phyloP scores from a whole-genome alignment of 257 asterid species.

The Salvia miltiorrhiza region DNA sequence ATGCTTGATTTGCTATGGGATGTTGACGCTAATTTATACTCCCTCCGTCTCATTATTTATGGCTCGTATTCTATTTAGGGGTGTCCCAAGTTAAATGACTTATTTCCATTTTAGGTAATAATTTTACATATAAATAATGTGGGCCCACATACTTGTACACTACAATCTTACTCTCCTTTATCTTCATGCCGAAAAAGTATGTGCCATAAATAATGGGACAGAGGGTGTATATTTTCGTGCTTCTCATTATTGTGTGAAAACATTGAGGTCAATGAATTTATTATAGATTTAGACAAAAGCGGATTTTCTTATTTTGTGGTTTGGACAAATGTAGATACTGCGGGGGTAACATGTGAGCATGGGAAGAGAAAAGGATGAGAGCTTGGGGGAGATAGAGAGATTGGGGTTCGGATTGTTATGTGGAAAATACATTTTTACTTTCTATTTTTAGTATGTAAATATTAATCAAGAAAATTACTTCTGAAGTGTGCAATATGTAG shows the following conservation, averaged over 20 bases:
- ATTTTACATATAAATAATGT: too few relatives aligned
- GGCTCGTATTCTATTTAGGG: too few relatives aligned
- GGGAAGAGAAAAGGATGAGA: neutral
- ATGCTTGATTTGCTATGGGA: neutral
- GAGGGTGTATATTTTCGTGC: too few relatives aligned
- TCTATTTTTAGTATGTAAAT: neutral
- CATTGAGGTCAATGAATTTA: neutral
- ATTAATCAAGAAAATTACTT: neutral
- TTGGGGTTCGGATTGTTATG: neutral
- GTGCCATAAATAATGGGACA: too few relatives aligned
- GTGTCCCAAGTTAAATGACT: too few relatives aligned
- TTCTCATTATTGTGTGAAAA: neutral
- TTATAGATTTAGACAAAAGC: neutral
- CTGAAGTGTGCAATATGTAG: neutral
- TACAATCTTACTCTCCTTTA: too few relatives aligned
- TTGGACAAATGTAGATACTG: neutral
- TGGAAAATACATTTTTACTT: too few relatives aligned
- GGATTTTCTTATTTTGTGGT: neutral
- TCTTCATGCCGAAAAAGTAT: too few relatives aligned
- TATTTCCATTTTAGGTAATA: too few relatives aligned
- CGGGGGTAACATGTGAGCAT: neutral
- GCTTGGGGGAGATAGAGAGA: neutral
- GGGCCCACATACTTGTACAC: too few relatives aligned
- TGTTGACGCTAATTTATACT: neutral
- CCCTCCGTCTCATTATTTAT: too few relatives aligned